Base-by-base conservation (phyloP, 768 basidiomycete genomes). In the Podaxis sp. region DNA sequence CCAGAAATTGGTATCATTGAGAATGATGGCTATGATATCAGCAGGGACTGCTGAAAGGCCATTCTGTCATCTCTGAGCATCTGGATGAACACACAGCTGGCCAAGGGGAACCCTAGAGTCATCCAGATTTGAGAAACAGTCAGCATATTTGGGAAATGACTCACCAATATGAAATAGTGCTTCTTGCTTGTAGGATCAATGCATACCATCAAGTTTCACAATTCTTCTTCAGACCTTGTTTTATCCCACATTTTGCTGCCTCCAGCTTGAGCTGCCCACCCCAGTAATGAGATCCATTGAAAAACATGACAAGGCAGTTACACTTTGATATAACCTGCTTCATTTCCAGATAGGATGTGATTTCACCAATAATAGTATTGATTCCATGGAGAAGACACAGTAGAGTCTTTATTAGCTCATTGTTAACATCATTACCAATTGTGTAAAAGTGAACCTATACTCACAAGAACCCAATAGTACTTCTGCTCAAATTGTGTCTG, bases 211-310 rank as follows among this genome's bases (percentile, higher is more conserved):
- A 54, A 6, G 70, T 68, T 55, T 74, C 72, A 8, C 54, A 66
- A 24, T 72, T 67, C 8, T 57, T 70, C 61, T 75, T 71, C 2
- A 74, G 58, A 15, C 49, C 53, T n/a, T 66, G 66, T 2, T 57
- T 69, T 11, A 72, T 43, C 0, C 64, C 61, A 8, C 55, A 41
- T 29, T 29, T 43, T 27, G 33, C 61, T 2, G 71, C 73, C 3
- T 61, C 55, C 0, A 55, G 24, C 24, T 24, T 24, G 17, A 75
- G 61, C 65, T 76, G 75, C 17, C 72, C 73, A 25, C 74, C 71
- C 72, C 74, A 75, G 61, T 72, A 74, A 52, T 75, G 74, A 2
- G 72, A 76, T 1, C 59, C 27, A 55, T 72, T 70, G 68, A 76
- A 75, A 61, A 75, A 76, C 7, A 70, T 57, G 3, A 76, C 72